phyloP scores from a whole-genome alignment of 2,329 filamentous ascomycete genomes.

The Aspergillus sp. region DNA sequence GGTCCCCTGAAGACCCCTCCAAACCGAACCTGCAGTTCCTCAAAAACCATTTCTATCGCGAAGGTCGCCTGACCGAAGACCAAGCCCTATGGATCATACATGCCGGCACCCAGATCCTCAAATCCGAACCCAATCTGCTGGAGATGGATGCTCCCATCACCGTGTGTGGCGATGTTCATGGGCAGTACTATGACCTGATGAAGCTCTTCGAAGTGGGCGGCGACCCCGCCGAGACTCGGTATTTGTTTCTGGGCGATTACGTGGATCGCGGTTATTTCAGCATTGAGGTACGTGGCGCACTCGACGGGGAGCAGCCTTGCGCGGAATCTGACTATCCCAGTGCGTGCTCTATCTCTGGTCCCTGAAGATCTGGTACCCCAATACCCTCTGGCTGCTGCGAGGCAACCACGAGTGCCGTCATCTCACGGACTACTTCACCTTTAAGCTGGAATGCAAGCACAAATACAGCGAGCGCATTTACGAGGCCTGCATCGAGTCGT shows the following conservation, averaged over 20 bases:
- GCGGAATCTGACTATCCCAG: slow-evolving; percentile 34
- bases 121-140: slow-evolving; percentile 87
- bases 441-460: slow-evolving; percentile 99
- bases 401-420: slow-evolving; percentile 99
- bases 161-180: slow-evolving; percentile 96
- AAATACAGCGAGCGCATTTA: slow-evolving; percentile 97
- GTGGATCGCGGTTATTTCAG: slow-evolving; percentile 98
- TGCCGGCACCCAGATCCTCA: slow-evolving; percentile 81
- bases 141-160: slow-evolving; percentile 99
- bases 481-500: slow-evolving; percentile 97
- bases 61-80: slow-evolving; percentile 94
- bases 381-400: slow-evolving; percentile 92
- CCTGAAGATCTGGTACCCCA: slow-evolving; percentile 98
- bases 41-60: slow-evolving; percentile 97
- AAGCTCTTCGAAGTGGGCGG: slow-evolving; percentile 98
- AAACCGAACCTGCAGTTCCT: slow-evolving; percentile 94
- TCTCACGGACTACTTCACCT: slow-evolving; percentile 99
- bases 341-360: slow-evolving; percentile 98
- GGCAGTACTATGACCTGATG: slow-evolving; percentile 99
- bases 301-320: neutral
- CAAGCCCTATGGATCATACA: slow-evolving; percentile 95
- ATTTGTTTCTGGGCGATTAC: slow-evolving; percentile 96
- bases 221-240: slow-evolving; percentile 92
- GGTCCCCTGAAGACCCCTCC: slow-evolving; percentile 75
- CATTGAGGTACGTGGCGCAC: slow-evolving; percentile 66